Evolutionary conservation across 768 basidiomycete species (phyloP), one percentile per base, ranked within the genome.

Genomic region (Rhodotorula paludigena): DNA sequence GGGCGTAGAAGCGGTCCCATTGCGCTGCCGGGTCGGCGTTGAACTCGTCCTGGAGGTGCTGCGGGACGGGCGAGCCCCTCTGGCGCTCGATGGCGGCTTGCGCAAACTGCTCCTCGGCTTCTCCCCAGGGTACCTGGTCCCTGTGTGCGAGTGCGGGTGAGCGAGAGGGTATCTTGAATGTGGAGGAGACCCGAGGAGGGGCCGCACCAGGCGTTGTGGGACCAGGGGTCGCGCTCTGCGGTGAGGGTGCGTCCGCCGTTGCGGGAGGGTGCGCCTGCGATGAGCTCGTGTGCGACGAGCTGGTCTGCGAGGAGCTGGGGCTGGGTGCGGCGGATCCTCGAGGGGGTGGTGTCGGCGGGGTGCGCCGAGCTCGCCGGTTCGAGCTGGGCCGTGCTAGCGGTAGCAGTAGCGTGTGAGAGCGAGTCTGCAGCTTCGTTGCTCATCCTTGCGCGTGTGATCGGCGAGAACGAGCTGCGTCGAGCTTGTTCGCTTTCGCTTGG

Each of bases 1-100:
- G 82, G 74, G 88, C 87, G 82, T 99, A 98, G 75, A 98, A 97
- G 62, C 86, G 86, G 76, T 98, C 89, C 93, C 93, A 96, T 74
- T 71, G 79, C 10, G 68, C 64, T 11, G 75, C 74, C 12, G 78
- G 76, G 53, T 69, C 66, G 7, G 71, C 68, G 63, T 79, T 74
- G 73, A 79, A 78, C 28, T 76, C 67, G n/a, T 72, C 77, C 76
- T 87, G 87, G 25, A 91, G 87, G n/a, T 83, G 81, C 9, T 84
- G 82, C 0, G 87, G 82, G 0, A 98, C 90, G 3, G 90, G 92
- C 9, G 84, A 82, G 14, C 80, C 77, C 6, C 84, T 83, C 76
- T 98, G 94, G 67, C 83, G 83, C 33, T 82, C 81, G 41, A 94
- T 80, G 0, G 91, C 86, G 8, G 84, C 80, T 12, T 83, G 81